phyloP scores from a whole-genome alignment of 495 filamentous ascomycete genomes.

The Pyronema domesticum region DNA sequence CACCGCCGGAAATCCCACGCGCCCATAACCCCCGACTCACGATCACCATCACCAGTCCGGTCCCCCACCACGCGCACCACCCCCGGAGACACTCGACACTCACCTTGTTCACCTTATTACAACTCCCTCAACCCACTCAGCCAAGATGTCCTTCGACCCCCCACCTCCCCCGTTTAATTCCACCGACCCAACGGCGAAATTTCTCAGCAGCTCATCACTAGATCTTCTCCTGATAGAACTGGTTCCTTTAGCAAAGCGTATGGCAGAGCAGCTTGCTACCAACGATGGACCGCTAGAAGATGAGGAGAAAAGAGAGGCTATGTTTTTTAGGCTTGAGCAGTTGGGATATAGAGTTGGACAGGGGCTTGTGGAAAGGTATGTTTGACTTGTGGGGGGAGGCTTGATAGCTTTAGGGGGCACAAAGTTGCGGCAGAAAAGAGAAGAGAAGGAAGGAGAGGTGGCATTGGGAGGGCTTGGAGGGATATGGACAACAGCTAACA shows the following conservation, averaged over 20 bases:
- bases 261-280: constrained; percentile 31
- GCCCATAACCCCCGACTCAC: too few species aligned
- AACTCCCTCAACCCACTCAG: neutral
- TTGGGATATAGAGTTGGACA: constrained; percentile 85
- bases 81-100: too few species aligned
- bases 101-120: too few species aligned
- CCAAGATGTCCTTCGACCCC: constrained; percentile 57
- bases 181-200: constrained; percentile 58
- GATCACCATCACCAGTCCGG: too few species aligned
- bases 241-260: constrained; percentile 78
- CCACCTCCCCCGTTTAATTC: constrained; percentile 49
- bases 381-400: neutral
- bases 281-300: constrained; percentile 32
- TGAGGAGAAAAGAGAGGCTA: constrained; percentile 62
- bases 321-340: constrained; percentile 66
- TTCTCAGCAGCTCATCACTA: constrained; percentile 63
- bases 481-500: neutral
- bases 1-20: too few species aligned
- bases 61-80: too few species aligned
- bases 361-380: constrained; percentile 78
- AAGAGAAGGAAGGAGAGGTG: neutral
- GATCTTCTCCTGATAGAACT: constrained; percentile 93
- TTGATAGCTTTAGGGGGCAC: neutral
- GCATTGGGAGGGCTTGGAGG: neutral
- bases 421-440: neutral